Evolutionary conservation across 2,329 filamentous ascomycete genomes (phyloP).

Genomic region (Fonsecaea pedrosoi): DNA sequence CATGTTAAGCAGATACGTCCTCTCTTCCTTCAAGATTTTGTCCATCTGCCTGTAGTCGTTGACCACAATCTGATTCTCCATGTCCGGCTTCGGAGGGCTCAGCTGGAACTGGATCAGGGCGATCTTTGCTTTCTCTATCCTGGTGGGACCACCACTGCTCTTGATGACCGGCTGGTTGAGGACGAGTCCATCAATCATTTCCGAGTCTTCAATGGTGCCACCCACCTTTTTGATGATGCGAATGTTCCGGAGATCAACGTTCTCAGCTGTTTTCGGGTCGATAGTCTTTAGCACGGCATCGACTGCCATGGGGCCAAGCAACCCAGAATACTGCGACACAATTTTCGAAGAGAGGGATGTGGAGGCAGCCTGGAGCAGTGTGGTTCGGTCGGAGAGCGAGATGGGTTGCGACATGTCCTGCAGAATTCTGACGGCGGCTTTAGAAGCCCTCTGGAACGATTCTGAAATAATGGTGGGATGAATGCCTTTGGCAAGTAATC

Average conservation of each 20-base stretch:
- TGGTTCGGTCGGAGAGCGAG: conserved; percentile 82
- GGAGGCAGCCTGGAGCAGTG: conserved; percentile 93
- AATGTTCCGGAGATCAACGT: conserved; percentile 96
- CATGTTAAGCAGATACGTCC: conserved; percentile 96
- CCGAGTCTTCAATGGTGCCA: conserved; percentile 97
- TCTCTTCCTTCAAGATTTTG: conserved; percentile 99
- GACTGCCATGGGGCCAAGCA: conserved; percentile 96
- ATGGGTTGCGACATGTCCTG: conserved; percentile 97
- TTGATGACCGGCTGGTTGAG: conserved; percentile 93
- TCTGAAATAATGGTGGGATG: conserved; percentile 98
- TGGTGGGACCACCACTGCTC: conserved; percentile 84
- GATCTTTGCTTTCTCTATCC: conserved; percentile 97
- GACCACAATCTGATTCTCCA: conserved; percentile 99
- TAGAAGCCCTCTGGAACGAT: conserved; percentile 92
- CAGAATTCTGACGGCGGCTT: conserved; percentile 84
- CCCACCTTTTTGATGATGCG: conserved; percentile 97
- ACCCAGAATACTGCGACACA: conserved; percentile 93
- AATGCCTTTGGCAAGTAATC: conserved; percentile 88
- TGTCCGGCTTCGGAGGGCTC: conserved; percentile 97
- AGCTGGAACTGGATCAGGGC: conserved; percentile 98
- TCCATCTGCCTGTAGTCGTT: conserved; percentile 99
- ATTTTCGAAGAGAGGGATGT: conserved; percentile 98
- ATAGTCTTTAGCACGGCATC: conserved; percentile 96
- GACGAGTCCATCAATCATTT: conserved; percentile 93
- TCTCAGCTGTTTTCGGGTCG: conserved; percentile 92